phyloP scores from a whole-genome alignment of 768 basidiomycete species.

The Trametes maxima region DNA sequence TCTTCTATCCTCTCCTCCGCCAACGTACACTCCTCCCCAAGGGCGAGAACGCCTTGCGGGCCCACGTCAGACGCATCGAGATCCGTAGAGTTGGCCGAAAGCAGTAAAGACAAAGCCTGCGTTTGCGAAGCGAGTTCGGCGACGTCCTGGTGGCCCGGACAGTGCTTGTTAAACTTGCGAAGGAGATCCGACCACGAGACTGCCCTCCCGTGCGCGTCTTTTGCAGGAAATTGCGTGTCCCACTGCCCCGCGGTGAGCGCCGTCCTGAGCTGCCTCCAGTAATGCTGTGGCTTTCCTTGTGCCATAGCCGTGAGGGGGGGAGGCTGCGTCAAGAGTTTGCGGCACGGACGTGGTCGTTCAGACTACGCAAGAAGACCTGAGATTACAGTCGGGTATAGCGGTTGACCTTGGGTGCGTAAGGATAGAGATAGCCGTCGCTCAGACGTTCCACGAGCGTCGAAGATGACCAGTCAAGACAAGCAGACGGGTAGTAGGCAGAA shows the following conservation, averaged over 20 bases:
- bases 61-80: constrained; percentile 47
- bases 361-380: no score
- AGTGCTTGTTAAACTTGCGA: constrained; percentile 88
- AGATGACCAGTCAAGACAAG: no score
- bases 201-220: constrained; percentile 49
- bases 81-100: constrained; percentile 43
- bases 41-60: constrained; percentile 41
- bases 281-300: constrained; percentile 68
- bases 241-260: constrained; percentile 77
- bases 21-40: constrained; percentile 62
- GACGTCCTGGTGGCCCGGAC: constrained; percentile 58
- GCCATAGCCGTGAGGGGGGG: constrained; percentile 34
- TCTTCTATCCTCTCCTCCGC: constrained; percentile 60
- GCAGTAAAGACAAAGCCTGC: constrained; percentile 59
- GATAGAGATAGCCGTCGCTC: no score
- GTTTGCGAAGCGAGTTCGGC: constrained; percentile 70
- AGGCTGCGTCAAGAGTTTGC: no score
- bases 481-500: no score
- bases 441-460: no score
- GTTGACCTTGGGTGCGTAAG: no score
- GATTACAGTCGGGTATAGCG: no score
- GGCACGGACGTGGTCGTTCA: no score
- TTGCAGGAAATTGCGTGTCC: constrained; percentile 63
- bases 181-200: constrained; percentile 80
- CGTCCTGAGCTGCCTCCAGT: constrained; percentile 73